Evolutionary conservation across 148 eudicot genomes (phyloP), one percentile per base, ranked within the genome.

Genomic region (Vaccinium vitisidaea): DNA sequence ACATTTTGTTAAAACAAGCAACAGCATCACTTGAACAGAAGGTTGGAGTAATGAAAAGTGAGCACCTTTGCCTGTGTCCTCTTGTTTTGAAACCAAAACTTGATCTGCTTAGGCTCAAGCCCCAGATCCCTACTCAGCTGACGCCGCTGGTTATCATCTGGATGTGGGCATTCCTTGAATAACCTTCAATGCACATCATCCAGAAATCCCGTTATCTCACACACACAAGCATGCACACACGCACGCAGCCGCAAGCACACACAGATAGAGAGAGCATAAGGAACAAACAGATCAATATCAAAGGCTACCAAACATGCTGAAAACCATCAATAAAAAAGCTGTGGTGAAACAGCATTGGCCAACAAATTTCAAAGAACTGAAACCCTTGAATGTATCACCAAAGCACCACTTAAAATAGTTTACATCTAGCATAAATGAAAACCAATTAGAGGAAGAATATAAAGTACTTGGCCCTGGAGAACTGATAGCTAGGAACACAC

Each of bases 11-110:
- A 75, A 75, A 75, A 48, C 2, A 75, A 32, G 46, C 43, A 73
- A 8, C 19, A 27, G 7, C 43, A 32, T 43, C 27, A 43, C 27
- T 0, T 46, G 4, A 19, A 43, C 8, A 1, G 14, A 43, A 75
- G 15, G n/a, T 48, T 49, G 0, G 54, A 75, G 30, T 75, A 27
- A 49, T 59, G 70, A 63, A 16, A 59, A 12, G 78, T 23, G 83
- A 36, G 13, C 75, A 92, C 93, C 93, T 91, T 92, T 39, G 73
- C 77, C 67, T 92, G 92, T 71, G 93, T 91, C 83, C 92, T 89
- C 84, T 91, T 92, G 86, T 91, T 92, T 77, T 92, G 94, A 78
- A 92, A 92, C 94, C 92, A 90, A 86, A 86, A 89, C 74, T 89
- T 90, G 53, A 90, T 74, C 85, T 90, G 88, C 73, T 43, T 86